phyloP scores from a whole-genome alignment of 2,329 filamentous ascomycete species.

The Sporothrix inflata region DNA sequence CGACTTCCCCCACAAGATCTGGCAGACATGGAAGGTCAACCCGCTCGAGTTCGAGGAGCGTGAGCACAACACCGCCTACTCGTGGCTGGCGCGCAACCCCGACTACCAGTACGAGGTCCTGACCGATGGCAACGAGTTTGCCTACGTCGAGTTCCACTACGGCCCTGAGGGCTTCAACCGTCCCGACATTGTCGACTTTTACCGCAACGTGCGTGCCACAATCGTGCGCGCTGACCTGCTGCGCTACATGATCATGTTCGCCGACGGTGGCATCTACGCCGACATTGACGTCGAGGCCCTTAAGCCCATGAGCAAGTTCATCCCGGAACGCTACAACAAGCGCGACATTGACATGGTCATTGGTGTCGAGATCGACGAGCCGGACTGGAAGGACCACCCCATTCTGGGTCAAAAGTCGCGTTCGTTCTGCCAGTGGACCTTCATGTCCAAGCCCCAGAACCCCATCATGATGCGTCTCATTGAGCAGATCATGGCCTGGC shows the following conservation, averaged over 20 bases:
- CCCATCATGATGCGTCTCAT: conserved; percentile 71
- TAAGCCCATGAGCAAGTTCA: conserved; percentile 52
- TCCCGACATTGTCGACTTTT: conserved; percentile 65
- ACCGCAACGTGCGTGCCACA: conserved; percentile 61
- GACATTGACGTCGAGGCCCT: conserved; percentile 51
- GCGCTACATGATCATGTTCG: conserved; percentile 69
- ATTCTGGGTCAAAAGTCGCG: conserved; percentile 69
- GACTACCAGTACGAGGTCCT: conserved; percentile 69
- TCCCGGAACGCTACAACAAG: conserved; percentile 65
- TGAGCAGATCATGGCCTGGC: conserved; percentile 69
- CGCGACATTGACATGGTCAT: conserved; percentile 72
- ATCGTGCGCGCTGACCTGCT: conserved; percentile 70
- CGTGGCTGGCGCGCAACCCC: conserved; percentile 69
- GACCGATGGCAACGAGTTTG: conserved; percentile 68
- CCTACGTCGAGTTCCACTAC: conserved; percentile 70
- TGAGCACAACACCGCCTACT: conserved; percentile 62
- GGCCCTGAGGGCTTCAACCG: conserved; percentile 67
- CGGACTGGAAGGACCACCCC: conserved; percentile 63
- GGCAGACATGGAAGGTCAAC: conserved; percentile 76
- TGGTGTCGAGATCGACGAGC: conserved; percentile 72
- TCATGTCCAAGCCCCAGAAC: conserved; percentile 68
- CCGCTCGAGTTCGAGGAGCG: conserved; percentile 67
- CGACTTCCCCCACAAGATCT: conserved; percentile 69
- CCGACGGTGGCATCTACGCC: conserved; percentile 60
- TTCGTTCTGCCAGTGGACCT: conserved; percentile 77